Evolutionary conservation across 768 basidiomycete genomes (phyloP).

Genomic region (Myochromella boudieri): DNA sequence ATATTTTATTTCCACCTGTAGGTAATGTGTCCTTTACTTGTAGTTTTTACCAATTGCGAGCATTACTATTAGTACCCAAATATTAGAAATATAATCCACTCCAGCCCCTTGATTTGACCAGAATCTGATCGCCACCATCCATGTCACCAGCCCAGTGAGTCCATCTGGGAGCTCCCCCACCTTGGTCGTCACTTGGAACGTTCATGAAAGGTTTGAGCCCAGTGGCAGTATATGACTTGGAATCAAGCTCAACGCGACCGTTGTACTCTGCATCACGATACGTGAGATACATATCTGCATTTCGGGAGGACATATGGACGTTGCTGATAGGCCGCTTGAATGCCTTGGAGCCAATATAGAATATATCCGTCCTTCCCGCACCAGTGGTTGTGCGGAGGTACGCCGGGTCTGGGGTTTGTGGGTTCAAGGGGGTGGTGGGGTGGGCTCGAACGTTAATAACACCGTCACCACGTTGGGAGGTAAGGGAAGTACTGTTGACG

Average conservation of each 20-base stretch:
- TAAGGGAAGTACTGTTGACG: constrained; percentile 37
- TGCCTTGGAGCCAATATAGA: constrained; percentile 38
- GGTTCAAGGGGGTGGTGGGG: constrained; percentile 35
- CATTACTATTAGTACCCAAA: neutral
- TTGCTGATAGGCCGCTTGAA: constrained; percentile 47
- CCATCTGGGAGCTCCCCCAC: constrained; percentile 25
- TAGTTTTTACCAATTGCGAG: too few relatives aligned
- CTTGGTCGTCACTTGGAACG: constrained; percentile 11
- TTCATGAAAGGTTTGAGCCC: constrained; percentile 21
- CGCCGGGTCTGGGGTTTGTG: constrained; percentile 32
- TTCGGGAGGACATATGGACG: constrained; percentile 46
- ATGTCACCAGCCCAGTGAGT: constrained; percentile 42
- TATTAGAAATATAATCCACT: constrained; percentile 44
- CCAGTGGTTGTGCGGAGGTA: constrained; percentile 49
- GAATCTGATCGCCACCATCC: constrained; percentile 38
- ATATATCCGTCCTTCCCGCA: constrained; percentile 51
- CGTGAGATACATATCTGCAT: constrained; percentile 55
- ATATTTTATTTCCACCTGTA: too few relatives aligned
- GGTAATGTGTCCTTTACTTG: too few relatives aligned
- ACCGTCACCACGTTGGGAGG: constrained; percentile 52
- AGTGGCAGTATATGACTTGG: constrained; percentile 39
- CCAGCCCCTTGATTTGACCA: constrained; percentile 45
- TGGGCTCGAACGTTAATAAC: constrained; percentile 47
- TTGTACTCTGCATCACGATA: constrained; percentile 52
- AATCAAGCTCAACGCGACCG: constrained; percentile 44